Base-by-base conservation (phyloP, 345 rosid genomes). In the Raphanus raphanistrum region DNA sequence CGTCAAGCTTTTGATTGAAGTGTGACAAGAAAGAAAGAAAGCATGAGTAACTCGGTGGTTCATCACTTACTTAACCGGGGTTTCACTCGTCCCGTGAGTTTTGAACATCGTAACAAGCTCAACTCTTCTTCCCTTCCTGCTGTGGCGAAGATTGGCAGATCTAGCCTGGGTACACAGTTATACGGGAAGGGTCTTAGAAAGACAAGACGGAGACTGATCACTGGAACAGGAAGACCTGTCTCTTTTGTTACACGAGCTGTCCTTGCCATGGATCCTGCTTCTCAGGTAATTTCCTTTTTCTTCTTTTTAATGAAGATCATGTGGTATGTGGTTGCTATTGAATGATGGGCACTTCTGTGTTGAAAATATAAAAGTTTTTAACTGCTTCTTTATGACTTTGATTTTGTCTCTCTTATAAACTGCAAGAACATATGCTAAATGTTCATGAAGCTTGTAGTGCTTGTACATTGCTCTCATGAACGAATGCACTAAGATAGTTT, bases 41-140 rank as follows among this genome's bases (percentile, higher is more conserved):
- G 83, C 71, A 94, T 94, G 98, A 90, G 93, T 71, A 87, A 83
- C 81, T 80, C 86, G 60, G 65, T 90, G 9, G 82, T 85, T 74
- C 85, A 85, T 63, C 85, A 86, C 68, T 72, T 90, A 75, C 82
- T 91, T 8, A 87, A 75, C 68, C 90, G 81, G 80, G 84, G 86
- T 76, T 88, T 90, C 81, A 81, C 86, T 81, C 87, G 84, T 76
- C 91, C 94, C 41, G 15, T 74, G 50, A 84, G 43, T 76, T 82
- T 86, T 2, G 92, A 91, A 71, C 87, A 76, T 89, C 94, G 72
- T 77, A 82, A 82, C 85, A 90, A 90, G 70, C 82, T 83, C 55
- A 79, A 70, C 79, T 83, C 87, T 3, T 87, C 86, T 41, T 83
- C 82, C 82, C 63, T 84, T 75, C 85, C 87, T 17, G 75, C 84